Evolutionary conservation across 2,329 filamentous ascomycete genomes (phyloP), one percentile per base, ranked within the genome.

Genomic region (Aspergillus persii): DNA sequence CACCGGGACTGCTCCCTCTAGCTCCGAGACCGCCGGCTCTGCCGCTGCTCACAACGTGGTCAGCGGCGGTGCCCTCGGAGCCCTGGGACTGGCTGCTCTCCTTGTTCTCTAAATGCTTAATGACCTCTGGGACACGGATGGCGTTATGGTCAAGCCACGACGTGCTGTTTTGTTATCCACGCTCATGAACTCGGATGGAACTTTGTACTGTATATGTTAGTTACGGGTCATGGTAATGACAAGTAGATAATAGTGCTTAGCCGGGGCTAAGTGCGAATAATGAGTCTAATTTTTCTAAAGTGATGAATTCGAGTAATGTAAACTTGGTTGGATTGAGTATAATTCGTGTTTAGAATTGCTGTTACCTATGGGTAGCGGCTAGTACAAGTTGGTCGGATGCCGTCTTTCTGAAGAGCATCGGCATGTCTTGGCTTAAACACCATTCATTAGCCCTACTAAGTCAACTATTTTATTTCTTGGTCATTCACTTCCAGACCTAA

Each of bases 61-160:
- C 46, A 69, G 71, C 54, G 70, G 63, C 47, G 72, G 71, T 58
- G 71, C 69, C 47, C 69, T 71, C 33, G 78, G 78, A 56, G 69
- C 72, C 50, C 69, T 77, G 39, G 79, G 78, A 62, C 65, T 81
- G 36, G 76, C 74, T 57, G 79, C 77, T 56, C 63, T 79, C 56
- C 65, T 79, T 57, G 66, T 75, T 30, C 68, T 79, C 65, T 80
- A 76, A 73, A 65, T 52, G 26, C 41, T 23, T 39, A 29, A 56
- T 39, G 33, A 53, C 56, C 5, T 12, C 39, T 55, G 8, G 41
- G 51, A 52, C 51, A 39, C 36, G 46, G 46, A 31, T 36, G 57
- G 49, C 44, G 50, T 59, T 27, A 50, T 12, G 33, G 48, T 55
- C 27, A 54, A 47, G 53, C 53, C 56, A 56, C 48, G 53, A 31